Conservation (phyloP, 2,329 filamentous ascomycete genomes). For the Rhynchosporium secalis region DNA sequence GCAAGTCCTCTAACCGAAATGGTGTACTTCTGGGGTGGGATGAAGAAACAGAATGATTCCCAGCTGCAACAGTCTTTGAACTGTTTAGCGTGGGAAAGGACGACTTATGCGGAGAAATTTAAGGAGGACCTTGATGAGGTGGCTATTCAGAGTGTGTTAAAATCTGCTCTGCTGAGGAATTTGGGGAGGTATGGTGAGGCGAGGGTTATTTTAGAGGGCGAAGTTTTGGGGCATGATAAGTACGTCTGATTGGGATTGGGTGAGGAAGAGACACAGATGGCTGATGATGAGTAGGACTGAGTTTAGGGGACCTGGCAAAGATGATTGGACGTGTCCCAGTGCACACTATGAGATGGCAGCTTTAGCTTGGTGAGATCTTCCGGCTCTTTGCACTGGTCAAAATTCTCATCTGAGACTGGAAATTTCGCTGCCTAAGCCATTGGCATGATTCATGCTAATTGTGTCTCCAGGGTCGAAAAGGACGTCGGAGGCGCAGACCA, state of each 20-base stretch:
- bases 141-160: conserved; percentile 66
- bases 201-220: conserved; percentile 58
- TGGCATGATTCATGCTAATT: too few relatives aligned
- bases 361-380: conserved; percentile 56
- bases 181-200: conserved; percentile 65
- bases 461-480: conserved; percentile 54
- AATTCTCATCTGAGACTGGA: too few relatives aligned
- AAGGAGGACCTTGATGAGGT: conserved; percentile 58
- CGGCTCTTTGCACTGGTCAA: too few relatives aligned
- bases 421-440: too few relatives aligned
- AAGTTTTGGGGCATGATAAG: conserved; percentile 67
- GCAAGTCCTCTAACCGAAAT: conserved; percentile 84
- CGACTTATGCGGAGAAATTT: conserved; percentile 49
- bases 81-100: conserved; percentile 65
- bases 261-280: not conserved
- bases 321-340: conserved; percentile 71
- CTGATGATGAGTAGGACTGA: conserved; percentile 42
- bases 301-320: conserved; percentile 61
- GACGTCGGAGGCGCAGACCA: conserved; percentile 38
- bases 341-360: conserved; percentile 87
- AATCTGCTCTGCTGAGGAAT: conserved; percentile 65
- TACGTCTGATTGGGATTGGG: conserved; percentile 39
- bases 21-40: conserved; percentile 91
- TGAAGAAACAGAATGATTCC: conserved; percentile 70
- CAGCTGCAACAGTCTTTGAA: conserved; percentile 65